Conservation (phyloP, 2,329 filamentous ascomycete genomes). For the Fragosphaeria purpurea region DNA sequence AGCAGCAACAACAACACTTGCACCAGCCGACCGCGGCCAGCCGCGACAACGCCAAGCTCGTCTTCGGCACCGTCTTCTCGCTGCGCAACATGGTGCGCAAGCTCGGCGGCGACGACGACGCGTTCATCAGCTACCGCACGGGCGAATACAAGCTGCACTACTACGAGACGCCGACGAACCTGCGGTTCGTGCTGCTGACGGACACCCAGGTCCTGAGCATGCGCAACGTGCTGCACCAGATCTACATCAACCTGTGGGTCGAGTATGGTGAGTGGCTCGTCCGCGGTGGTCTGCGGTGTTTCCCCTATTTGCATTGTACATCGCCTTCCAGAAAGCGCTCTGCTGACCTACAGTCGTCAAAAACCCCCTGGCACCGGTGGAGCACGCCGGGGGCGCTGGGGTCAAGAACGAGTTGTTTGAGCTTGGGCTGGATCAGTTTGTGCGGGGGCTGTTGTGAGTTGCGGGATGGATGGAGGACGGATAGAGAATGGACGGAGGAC, state of each 20-base stretch:
- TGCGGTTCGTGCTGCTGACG: constrained; percentile 94
- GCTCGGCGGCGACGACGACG: constrained; percentile 86
- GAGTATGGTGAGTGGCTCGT: constrained; percentile 61
- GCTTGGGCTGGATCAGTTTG: constrained; percentile 65
- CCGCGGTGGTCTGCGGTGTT: neutral
- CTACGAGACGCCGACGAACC: constrained; percentile 92
- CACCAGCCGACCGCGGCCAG: constrained; percentile 9
- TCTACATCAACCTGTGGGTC: constrained; percentile 96
- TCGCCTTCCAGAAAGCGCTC: neutral
- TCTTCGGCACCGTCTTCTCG: constrained; percentile 95
- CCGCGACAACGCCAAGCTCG: constrained; percentile 82
- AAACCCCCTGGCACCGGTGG: constrained; percentile 58
- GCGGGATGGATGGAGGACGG: neutral
- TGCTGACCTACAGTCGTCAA: constrained; percentile 48
- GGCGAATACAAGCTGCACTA: constrained; percentile 97
- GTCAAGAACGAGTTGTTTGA: constrained; percentile 64
- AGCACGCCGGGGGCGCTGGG: constrained; percentile 59
- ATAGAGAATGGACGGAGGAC: neutral
- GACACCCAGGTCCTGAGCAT: constrained; percentile 84
- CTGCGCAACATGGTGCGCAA: constrained; percentile 95
- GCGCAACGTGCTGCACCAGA: constrained; percentile 90
- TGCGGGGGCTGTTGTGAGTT: constrained; percentile 51
- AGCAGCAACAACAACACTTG: too few relatives aligned
- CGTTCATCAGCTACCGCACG: constrained; percentile 89
- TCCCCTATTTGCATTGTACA: neutral